Base-by-base conservation (phyloP, 495 filamentous ascomycete genomes). In the Daldinia loculata region DNA sequence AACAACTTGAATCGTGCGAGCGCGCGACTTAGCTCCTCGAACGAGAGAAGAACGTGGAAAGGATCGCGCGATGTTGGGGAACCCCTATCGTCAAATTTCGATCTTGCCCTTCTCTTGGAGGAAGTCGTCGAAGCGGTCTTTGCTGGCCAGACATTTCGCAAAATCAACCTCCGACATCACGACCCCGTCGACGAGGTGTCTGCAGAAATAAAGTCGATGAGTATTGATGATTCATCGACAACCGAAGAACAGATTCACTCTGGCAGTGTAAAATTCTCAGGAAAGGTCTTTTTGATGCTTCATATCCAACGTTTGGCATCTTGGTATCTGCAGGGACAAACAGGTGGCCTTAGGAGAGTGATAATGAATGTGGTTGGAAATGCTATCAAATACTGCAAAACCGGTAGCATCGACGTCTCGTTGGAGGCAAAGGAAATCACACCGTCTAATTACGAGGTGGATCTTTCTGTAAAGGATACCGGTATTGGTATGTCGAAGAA, bases 321-420 rank as follows among this genome's bases (percentile, higher is more conserved):
- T 38, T 72, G 73, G 73, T 67, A 55, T 39, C 22, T 75, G 9
- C 65, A 69, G 39, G 73, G 69, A 0, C 90, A 94, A 43, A 90
- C 91, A 0, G 91, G 91, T 4, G 92, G 91, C 3, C 78, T 93
- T 41, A 85, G 90, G 17, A 87, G 93, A 2, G 86, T 94, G 45
- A 85, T 95, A 34, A 92, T 93, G 90, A 94, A 96, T 70, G 68
- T 95, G 1, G 89, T 93, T 61, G 91, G 93, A 17, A 96, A 96
- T 76, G 88, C 93, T 0, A 84, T 95, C 71, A 96, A 96, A 70
- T 94, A 93, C 70, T 93, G 90, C 6, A 83, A 83, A 7, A 77
- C 82, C 1, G 93, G 93, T 5, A 88, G 82, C 57, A 90, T 96
- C 32, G 84, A 84, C 5, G 78, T 95, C 14, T 84, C 78, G 0